Evolutionary conservation across 2,329 filamentous ascomycete genomes (phyloP).

Genomic region (Aspergillus hiratsukae): DNA sequence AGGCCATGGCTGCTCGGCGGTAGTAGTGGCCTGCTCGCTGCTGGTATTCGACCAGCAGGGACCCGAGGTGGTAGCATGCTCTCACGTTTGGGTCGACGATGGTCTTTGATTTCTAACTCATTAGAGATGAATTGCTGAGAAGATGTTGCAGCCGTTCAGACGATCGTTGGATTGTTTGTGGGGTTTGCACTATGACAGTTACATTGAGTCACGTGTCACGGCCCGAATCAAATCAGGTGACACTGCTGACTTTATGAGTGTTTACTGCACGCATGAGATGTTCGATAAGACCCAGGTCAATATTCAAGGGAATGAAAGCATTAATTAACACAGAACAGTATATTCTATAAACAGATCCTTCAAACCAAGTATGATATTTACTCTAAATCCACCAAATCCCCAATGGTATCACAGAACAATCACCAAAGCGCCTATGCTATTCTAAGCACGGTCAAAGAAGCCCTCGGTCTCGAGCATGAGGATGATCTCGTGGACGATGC

Average conservation of each 20-base stretch:
- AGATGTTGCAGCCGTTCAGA: background rate
- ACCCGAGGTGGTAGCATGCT: slow-evolving; percentile 33
- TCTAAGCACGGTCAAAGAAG: slow-evolving; percentile 63
- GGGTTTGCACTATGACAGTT: background rate
- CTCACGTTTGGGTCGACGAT: slow-evolving; percentile 4
- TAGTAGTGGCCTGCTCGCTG: slow-evolving; percentile 32
- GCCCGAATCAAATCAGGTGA: too few species aligned
- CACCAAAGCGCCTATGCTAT: slow-evolving; percentile 8
- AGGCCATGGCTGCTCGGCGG: slow-evolving; percentile 25
- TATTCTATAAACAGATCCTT: slow-evolving; percentile 15
- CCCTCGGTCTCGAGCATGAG: slow-evolving; percentile 86
- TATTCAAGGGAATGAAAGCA: slow-evolving; percentile 1
- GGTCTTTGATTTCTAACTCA: background rate
- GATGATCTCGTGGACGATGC: slow-evolving; percentile 94
- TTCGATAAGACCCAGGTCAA: background rate
- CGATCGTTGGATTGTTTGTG: slow-evolving; percentile 18
- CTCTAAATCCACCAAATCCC: slow-evolving; percentile 9
- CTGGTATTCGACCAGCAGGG: slow-evolving; percentile 37
- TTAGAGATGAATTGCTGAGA: background rate
- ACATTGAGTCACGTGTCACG: background rate
- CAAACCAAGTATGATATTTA: background rate
- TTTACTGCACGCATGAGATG: too few species aligned
- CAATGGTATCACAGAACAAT: slow-evolving; percentile 11
- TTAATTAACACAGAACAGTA: slow-evolving; percentile 15
- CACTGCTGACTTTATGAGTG: too few species aligned